These are phyloP conservation scores for Backusella mclennaniae DNA, from an alignment of 192 early-diverging fungal genomes.

Conservation along the genomic window DNA sequence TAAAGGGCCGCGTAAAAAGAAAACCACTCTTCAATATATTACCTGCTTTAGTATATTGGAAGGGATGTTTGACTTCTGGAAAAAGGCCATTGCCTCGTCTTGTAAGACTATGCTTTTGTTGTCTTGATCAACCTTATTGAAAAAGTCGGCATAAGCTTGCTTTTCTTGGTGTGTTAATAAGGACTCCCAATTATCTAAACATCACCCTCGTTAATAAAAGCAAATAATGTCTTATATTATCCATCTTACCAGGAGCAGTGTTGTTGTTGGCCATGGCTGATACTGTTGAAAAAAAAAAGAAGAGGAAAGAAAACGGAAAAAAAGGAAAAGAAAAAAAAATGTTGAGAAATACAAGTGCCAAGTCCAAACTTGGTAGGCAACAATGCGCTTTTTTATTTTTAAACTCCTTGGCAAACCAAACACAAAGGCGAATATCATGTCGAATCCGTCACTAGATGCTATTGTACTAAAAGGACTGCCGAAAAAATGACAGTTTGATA, in stretches of 20 bases:
- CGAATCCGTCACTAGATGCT: too few species aligned
- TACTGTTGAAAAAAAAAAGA: neutral
- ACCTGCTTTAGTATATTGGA: constrained; percentile 56
- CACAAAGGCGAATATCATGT: too few species aligned
- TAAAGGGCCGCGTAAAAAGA: neutral
- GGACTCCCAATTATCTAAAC: neutral
- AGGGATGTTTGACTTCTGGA: constrained; percentile 64
- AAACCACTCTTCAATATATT: neutral
- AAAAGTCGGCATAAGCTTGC: constrained; percentile 57
- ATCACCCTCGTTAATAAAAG: neutral
- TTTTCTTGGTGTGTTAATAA: constrained; percentile 47
- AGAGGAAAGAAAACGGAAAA: neutral
- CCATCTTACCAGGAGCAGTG: neutral
- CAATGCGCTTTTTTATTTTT: neutral
- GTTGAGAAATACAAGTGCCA: neutral
- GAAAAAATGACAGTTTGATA: too few species aligned
- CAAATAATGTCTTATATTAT: neutral
- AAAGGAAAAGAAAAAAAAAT: neutral
- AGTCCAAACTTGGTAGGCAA: neutral
- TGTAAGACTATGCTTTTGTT: constrained; percentile 65
- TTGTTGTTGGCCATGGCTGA: neutral
- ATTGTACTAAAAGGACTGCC: too few species aligned
- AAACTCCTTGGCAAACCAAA: neutral
- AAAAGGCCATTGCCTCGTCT: constrained; percentile 66
- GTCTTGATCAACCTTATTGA: constrained; percentile 60